These are phyloP conservation scores for Streptanthus diversifolius DNA, from an alignment of 345 rosid genomes.

Conservation along the genomic window DNA sequence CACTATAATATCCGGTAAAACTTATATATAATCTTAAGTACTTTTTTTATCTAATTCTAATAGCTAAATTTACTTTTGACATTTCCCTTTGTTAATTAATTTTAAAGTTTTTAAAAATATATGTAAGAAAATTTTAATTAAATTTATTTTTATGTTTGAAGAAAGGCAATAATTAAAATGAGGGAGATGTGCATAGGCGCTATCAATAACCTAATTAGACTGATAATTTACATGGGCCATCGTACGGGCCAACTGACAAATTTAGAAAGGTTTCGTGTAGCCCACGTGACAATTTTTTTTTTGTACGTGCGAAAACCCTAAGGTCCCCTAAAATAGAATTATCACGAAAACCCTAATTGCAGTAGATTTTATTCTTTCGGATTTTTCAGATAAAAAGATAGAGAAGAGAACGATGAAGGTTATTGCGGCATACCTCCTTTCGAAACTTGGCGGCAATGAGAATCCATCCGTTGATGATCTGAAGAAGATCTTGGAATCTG, in stretches of 20 bases:
- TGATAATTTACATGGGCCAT: not conserved
- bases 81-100: no score
- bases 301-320: not conserved
- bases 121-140: no score
- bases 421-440: slow-evolving; percentile 24
- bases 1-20: no score
- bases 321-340: not conserved
- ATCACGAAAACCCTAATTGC: slow-evolving; percentile 22
- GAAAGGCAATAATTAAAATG: no score
- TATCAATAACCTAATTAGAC: not conserved
- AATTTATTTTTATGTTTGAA: no score
- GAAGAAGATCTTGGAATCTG: slow-evolving; percentile 34
- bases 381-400: not conserved
- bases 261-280: slow-evolving; percentile 17
- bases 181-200: not conserved
- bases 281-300: slow-evolving; percentile 29
- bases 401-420: slow-evolving; percentile 22
- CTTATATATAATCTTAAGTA: no score
- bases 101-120: no score
- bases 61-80: no score
- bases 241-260: not conserved
- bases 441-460: slow-evolving; percentile 16
- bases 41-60: no score
- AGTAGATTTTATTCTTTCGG: not conserved
- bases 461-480: slow-evolving; percentile 19